phyloP scores from a whole-genome alignment of 768 basidiomycete genomes.

The Leucosporidium creatinivorum region DNA sequence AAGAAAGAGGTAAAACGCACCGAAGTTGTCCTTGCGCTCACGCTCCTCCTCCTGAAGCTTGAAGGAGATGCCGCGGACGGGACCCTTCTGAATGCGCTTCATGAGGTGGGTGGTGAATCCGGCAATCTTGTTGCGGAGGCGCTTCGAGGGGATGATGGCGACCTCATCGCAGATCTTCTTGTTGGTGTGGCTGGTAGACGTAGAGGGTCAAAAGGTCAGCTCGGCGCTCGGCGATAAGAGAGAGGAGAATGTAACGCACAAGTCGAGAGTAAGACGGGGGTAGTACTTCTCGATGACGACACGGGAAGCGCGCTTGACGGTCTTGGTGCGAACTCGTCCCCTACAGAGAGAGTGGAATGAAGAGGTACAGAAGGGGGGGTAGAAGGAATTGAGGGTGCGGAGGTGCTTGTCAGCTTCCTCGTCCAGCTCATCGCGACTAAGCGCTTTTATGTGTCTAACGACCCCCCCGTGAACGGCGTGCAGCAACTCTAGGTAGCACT shows the following conservation, averaged over 20 bases:
- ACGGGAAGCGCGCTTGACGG: constrained; percentile 97
- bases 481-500: too few species aligned
- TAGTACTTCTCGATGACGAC: constrained; percentile 99
- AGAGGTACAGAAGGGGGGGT: neutral
- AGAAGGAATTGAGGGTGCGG: neutral
- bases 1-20: too few species aligned
- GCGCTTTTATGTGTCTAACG: neutral
- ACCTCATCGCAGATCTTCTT: constrained; percentile 52
- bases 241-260: constrained; percentile 52
- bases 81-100: constrained; percentile 98
- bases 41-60: constrained; percentile 99
- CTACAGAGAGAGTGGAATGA: constrained; percentile 46
- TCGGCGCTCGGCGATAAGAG: neutral
- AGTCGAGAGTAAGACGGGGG: constrained; percentile 97
- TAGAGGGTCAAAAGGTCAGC: neutral
- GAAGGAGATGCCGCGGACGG: constrained; percentile 99
- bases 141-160: constrained; percentile 86
- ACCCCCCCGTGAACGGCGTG: neutral
- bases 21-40: constrained; percentile 95
- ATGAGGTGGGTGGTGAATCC: constrained; percentile 99
- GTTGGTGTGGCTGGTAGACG: constrained; percentile 37
- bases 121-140: constrained; percentile 97
- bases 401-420: constrained; percentile 9
- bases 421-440: constrained; percentile 13
- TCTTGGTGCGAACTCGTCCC: constrained; percentile 99